These are phyloP conservation scores for Ogataea degrootiae DNA, from an alignment of 805 yeast species.

Conservation along the genomic window DNA sequence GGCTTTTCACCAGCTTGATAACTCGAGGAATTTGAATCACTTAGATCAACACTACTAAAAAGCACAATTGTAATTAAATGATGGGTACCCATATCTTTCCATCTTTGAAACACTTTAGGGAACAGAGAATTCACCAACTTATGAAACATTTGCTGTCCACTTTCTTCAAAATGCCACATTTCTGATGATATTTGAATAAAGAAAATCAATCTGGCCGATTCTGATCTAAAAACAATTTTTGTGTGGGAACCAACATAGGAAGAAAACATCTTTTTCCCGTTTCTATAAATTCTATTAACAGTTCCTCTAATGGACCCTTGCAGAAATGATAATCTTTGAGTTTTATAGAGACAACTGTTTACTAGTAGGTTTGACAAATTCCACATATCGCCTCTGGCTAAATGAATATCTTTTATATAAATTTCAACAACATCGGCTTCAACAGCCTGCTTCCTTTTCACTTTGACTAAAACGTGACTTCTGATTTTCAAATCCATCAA, in stretches of 20 bases:
- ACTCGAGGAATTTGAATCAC: constrained; percentile 25
- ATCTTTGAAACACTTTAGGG: constrained; percentile 81
- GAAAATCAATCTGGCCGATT: constrained; percentile 78
- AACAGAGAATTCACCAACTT: constrained; percentile 87
- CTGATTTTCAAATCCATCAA: constrained; percentile 64
- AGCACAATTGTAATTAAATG: constrained; percentile 86
- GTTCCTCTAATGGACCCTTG: constrained; percentile 56
- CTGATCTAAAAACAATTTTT: constrained; percentile 82
- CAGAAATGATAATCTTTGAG: constrained; percentile 61
- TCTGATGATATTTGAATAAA: constrained; percentile 87
- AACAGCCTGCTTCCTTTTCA: constrained; percentile 40
- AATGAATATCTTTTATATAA: constrained; percentile 69
- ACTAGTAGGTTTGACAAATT: constrained; percentile 57
- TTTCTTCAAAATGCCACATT: constrained; percentile 98
- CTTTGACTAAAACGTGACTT: constrained; percentile 55
- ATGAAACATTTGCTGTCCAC: constrained; percentile 91
- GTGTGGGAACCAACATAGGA: constrained; percentile 74
- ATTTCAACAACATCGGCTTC: constrained; percentile 81
- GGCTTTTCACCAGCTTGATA: constrained; percentile 67
- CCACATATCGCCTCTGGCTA: constrained; percentile 95
- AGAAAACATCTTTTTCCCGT: constrained; percentile 67
- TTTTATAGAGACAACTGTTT: constrained; percentile 59
- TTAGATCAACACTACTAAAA: constrained; percentile 74
- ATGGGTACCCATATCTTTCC: constrained; percentile 85
- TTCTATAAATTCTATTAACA: constrained; percentile 57